Evolutionary conservation across 78 protist genomes (phyloP).

Genomic region (Dictyostelium brefeldianum): DNA sequence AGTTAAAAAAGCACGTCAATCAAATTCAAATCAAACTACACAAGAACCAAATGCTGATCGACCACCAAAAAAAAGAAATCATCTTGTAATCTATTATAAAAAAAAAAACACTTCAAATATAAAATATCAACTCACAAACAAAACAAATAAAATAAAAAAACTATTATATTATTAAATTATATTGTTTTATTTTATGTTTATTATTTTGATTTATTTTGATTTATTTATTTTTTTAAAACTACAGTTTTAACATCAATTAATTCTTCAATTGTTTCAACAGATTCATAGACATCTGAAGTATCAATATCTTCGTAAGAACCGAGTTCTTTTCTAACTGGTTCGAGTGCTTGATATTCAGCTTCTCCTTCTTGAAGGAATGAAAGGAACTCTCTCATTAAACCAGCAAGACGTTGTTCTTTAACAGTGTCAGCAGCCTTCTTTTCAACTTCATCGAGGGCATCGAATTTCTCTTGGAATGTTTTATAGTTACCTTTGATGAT

Average conservation of each 20-base stretch:
- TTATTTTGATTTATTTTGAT: neutral
- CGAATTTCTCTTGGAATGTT: conserved; percentile 45
- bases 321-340: neutral
- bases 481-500: conserved; percentile 42
- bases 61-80: conserved; percentile 44
- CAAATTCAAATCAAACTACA: neutral
- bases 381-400: conserved; percentile 53
- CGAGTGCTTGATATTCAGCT: conserved; percentile 44
- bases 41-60: neutral
- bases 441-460: conserved; percentile 12
- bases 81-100: conserved; percentile 42
- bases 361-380: conserved; percentile 41
- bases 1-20: conserved; percentile 35
- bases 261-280: conserved; percentile 51
- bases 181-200: neutral
- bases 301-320: conserved; percentile 50
- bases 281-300: conserved; percentile 22
- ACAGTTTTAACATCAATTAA: conserved; percentile 43
- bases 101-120: neutral
- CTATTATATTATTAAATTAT: neutral
- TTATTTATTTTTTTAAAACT: neutral
- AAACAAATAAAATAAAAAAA: no score
- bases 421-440: neutral
- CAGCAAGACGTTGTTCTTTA: conserved; percentile 30
- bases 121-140: no score